Conservation (phyloP, 2,329 filamentous ascomycete species). For the Ophiostoma triangulosporum region DNA sequence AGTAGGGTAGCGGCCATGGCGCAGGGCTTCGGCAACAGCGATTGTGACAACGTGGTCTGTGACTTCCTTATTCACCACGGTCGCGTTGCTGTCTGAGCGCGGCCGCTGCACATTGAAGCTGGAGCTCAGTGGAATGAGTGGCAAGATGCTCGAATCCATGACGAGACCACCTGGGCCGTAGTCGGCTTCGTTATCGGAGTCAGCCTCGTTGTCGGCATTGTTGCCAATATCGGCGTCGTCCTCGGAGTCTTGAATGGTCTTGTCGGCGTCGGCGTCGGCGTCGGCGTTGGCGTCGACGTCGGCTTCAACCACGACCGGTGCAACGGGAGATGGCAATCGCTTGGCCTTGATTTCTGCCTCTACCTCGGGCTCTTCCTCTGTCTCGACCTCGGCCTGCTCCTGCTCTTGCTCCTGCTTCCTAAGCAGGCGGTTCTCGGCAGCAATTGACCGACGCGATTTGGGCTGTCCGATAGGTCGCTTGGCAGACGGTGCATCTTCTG, state of each 20-base stretch:
- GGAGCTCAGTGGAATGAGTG: neutral
- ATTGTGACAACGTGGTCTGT: slow-evolving; percentile 40
- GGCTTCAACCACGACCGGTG: neutral
- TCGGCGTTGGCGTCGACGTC: neutral
- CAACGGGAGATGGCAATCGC: too few species aligned
- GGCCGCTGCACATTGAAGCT: neutral
- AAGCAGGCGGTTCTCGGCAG: slow-evolving; percentile 8
- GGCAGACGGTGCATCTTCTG: neutral
- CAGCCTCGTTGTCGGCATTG: neutral
- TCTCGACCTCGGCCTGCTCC: neutral
- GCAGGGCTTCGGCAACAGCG: slow-evolving; percentile 45
- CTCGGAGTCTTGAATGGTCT: neutral
- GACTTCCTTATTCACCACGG: slow-evolving; percentile 26
- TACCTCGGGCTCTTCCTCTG: neutral
- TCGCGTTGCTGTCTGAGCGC: slow-evolving; percentile 14
- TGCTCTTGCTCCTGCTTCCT: slow-evolving; percentile 7
- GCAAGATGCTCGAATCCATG: neutral
- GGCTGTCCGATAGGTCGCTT: slow-evolving; percentile 11
- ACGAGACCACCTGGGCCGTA: neutral
- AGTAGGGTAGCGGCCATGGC: slow-evolving; percentile 44
- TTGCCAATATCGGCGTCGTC: neutral
- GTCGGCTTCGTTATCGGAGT: neutral
- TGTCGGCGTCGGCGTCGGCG: neutral
- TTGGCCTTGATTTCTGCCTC: neutral
- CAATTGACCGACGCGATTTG: slow-evolving; percentile 7